Base-by-base conservation (phyloP, 2,329 filamentous ascomycete genomes). In the Epichloe gansuensis region DNA sequence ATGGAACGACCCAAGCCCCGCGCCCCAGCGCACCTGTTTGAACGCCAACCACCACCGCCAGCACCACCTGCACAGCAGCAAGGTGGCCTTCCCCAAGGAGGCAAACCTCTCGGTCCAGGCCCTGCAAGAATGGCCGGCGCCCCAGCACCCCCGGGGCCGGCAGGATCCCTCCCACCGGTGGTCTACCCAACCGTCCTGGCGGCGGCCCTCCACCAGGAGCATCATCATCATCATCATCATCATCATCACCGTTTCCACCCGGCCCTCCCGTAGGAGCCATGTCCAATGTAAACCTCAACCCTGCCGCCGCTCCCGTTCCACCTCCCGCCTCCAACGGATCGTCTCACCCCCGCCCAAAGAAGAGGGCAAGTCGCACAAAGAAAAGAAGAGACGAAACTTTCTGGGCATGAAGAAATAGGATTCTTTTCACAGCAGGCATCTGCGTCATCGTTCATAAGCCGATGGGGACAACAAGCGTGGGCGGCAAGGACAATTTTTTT, bases 11-110 rank as follows among this genome's bases (percentile, higher is more conserved):
- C 89, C 2, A 83, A 84, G 62, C 85, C 82, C n/a, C 83, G 85
- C 56, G 87, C 91, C 0, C 93, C 93, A 1, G 83, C 83, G 5
- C 88, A 95, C 70, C 71, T 98, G 9, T 93, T 93, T 60, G 89
- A 95, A 67, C 80, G 82, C 4, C 81, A 84, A 1, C 70, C 76
- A 2, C 76, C 76, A 9, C 75, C 75, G 6, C 75, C 75, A 51
- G 72, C 34, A 2, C 76, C 76, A 12, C 74, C 74, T 6, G 75
- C 75, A 51, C 72, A 25, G 56, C 60, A 48, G 50, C 51, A 21
- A 55, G 50, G 25, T 47, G 50, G 25, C 47, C 37, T 2, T n/a
- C 38, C n/a, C 42, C 52, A 28, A 51, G 37, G 21, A 13, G 31
- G 17, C 48, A 46, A 35, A 34, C 5, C 21, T 38, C 9, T 44